Base-by-base conservation (phyloP, 495 filamentous ascomycete genomes). In the Hypoxylon trugodes region DNA sequence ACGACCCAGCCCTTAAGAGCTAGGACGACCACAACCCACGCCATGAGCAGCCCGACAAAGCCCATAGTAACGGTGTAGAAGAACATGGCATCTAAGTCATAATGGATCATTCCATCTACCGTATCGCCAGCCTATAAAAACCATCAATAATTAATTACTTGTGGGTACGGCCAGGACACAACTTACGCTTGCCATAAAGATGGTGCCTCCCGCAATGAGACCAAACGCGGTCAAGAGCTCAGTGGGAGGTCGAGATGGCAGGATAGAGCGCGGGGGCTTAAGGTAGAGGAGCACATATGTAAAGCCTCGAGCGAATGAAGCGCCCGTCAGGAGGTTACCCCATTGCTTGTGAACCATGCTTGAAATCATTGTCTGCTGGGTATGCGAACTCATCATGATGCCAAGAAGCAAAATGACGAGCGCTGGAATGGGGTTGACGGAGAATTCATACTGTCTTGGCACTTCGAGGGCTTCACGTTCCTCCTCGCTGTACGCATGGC, bases 311-410 rank as follows among this genome's bases (percentile, higher is more conserved):
- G 92, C 87, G 49, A 95, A 76, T 1, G 92, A 87, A 56, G 90
- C 92, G 7, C 88, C 93, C 48, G 91, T 85, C 56, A 98, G 81
- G 65, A 98, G 83, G 62, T 86, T 87, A 38, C 94, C 95, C 95
- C 94, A 98, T 72, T 96, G 90, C 75, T 89, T 89, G 78, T 98
- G 95, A 40, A 98, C 83, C 91, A 93, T 96, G 58, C 89, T 91
- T 12, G 92, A 94, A 15, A 92, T 79, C 88, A 90, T 90, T 48
- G 86, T 92, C 7, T 77, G 69, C 72, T 98, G 95, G 58, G 93
- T 91, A 74, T 98, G 95, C 12, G 89, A 89, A 65, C 89, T 88
- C 93, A 98, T 98, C 91, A 96, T 93, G 70, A 92, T 81, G 28
- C 95, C 95, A 1, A 97, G 77, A 2, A 97, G 81, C 35, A 96